Base-by-base conservation (phyloP, 306 rosid species). In the Vigna mungo region DNA sequence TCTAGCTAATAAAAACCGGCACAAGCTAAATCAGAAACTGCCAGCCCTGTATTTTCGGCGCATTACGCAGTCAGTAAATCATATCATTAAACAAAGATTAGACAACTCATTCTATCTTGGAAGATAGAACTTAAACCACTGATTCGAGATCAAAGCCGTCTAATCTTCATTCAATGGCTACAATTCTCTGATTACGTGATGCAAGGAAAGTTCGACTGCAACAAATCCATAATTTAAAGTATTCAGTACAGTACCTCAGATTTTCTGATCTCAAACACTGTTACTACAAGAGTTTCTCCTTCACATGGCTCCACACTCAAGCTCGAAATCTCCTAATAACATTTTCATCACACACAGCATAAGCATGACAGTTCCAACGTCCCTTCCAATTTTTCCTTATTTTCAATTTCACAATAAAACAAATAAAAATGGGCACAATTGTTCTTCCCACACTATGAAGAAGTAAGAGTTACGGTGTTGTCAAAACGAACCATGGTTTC, bases 241-340 rank as follows among this genome's bases (percentile, higher is more conserved):
- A 58, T 27, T 25, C 56, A 71, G 3, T 8, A 53, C 21, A 44
- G 3, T 84, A 94, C 98, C 94, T 92, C 97, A 0, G 91, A 88
- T 81, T 89, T 94, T 85, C 80, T 81, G 72, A 92, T 92, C 81
- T 94, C 91, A 72, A 94, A 94, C 11, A 90, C 87, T 4, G 98
- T 88, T 18, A 92, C 87, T 34, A 90, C 75, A 74, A 94, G 91
- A 55, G 80, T 86, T 86, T 94, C 98, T 53, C 86, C 96, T 49
- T 85, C 92, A 84, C 79, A 88, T 56, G 87, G 90, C 84, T 94
- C 97, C 67, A 89, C 97, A 70, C 96, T 92, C 84, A 94, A 89
- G 81, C 97, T 92, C 36, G 98, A 90, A 74, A 94, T 90, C 72
- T 94, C 98, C 96, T 94, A 86, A 78, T 72, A 79, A 76, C 1